phyloP scores from a whole-genome alignment of 345 rosid species.

The Acer campestre region DNA sequence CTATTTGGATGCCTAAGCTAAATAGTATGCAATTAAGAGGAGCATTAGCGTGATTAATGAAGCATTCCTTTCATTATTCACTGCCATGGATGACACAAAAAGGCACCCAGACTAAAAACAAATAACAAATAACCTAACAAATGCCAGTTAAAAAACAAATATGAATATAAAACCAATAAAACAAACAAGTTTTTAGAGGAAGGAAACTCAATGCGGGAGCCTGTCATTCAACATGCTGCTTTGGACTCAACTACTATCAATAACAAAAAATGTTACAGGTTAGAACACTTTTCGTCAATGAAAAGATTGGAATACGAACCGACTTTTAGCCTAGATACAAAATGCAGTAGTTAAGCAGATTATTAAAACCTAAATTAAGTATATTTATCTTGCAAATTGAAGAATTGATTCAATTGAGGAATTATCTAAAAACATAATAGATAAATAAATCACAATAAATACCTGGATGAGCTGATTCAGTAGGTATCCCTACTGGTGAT shows the following conservation, averaged over 20 bases:
- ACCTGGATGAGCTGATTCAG: conserved; percentile 74
- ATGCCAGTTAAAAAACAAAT: background rate
- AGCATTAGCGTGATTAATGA: background rate
- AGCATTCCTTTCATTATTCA: background rate
- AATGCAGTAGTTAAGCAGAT: background rate
- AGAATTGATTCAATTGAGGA: background rate
- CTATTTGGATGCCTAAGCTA: background rate
- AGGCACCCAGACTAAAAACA: background rate
- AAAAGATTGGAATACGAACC: background rate
- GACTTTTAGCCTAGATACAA: background rate
- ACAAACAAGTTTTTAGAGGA: no score
- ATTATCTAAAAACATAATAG: background rate
- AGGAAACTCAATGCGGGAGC: no score
- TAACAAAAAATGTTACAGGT: no score
- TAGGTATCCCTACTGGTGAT: conserved; percentile 48
- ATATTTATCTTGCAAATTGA: background rate
- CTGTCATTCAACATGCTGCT: no score
- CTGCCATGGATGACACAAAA: background rate
- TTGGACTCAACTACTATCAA: no score
- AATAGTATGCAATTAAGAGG: background rate
- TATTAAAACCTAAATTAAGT: background rate
- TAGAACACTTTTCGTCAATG: background rate
- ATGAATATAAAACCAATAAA: no score
- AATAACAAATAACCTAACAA: no score
- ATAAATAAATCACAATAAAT: background rate